Percentiles rank a stretch among this genome's conserved stretches.
These are phyloP conservation scores for Elsinoe ampelina DNA, from an alignment of 2,329 filamentous ascomycete species.

Conservation along the genomic window DNA sequence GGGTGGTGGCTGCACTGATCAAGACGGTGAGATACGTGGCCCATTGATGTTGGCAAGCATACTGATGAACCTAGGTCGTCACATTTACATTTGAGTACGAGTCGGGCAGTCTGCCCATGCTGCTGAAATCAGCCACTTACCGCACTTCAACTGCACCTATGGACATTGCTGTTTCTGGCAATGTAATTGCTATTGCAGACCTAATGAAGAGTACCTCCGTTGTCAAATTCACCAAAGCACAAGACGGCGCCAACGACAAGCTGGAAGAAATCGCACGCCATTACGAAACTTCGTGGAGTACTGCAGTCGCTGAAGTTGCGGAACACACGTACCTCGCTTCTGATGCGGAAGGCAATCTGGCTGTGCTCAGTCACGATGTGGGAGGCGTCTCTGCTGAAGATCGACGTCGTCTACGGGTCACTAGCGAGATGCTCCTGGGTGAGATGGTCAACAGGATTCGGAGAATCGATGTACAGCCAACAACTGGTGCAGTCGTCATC, in stretches of 20 bases:
- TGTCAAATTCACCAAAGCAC: slow-evolving; percentile 58
- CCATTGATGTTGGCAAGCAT: not conserved
- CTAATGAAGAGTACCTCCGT: slow-evolving; percentile 87
- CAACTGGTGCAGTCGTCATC: slow-evolving; percentile 57
- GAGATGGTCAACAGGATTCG: slow-evolving; percentile 90
- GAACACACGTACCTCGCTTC: slow-evolving; percentile 69
- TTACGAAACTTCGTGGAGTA: slow-evolving; percentile 73
- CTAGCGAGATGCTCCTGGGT: slow-evolving; percentile 73
- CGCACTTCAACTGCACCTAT: slow-evolving; percentile 77
- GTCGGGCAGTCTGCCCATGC: slow-evolving; percentile 42
- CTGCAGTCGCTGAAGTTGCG: slow-evolving; percentile 63
- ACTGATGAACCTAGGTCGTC: slow-evolving; percentile 40
- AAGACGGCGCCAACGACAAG: slow-evolving; percentile 43
- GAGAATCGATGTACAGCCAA: slow-evolving; percentile 58
- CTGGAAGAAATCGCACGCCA: slow-evolving; percentile 71
- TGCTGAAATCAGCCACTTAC: slow-evolving; percentile 66
- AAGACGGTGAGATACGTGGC: slow-evolving; percentile 59
- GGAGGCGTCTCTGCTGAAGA: slow-evolving; percentile 68
- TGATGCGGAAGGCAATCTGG: slow-evolving; percentile 79
- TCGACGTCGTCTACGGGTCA: slow-evolving; percentile 58
- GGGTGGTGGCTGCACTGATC: slow-evolving; percentile 76
- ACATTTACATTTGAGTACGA: slow-evolving; percentile 49
- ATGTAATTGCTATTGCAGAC: slow-evolving; percentile 75
- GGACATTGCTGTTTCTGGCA: slow-evolving; percentile 64
- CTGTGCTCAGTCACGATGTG: slow-evolving; percentile 66